Evolutionary conservation across 345 rosid genomes (phyloP).

Genomic region (Eucalyptus curtisii): DNA sequence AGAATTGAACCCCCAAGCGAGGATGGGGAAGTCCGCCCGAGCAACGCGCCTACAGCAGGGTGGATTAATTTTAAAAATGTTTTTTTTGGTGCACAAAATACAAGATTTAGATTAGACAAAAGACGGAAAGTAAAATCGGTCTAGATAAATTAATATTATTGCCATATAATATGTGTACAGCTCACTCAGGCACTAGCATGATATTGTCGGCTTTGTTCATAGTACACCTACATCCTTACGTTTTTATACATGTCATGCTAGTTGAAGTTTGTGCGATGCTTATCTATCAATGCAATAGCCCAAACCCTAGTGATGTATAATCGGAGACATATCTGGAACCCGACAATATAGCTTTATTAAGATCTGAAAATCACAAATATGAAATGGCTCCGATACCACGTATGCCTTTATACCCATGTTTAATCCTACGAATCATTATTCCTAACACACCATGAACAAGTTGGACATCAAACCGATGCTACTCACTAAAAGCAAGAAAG

Average conservation of each 20-base stretch:
- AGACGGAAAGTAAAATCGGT: fast-evolving
- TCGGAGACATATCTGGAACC: background rate
- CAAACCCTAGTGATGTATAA: background rate
- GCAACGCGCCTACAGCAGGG: no score
- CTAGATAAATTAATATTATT: background rate
- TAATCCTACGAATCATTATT: background rate
- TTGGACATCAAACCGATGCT: background rate
- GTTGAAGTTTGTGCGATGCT: background rate
- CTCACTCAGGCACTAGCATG: fast-evolving
- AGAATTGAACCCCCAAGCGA: no score
- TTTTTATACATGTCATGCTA: background rate
- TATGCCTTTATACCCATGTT: background rate
- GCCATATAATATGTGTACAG: background rate
- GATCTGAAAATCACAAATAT: background rate
- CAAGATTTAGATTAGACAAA: background rate
- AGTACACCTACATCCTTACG: fast-evolving
- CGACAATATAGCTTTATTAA: background rate
- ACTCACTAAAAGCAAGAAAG: background rate
- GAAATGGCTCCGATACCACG: background rate
- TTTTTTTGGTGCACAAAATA: no score
- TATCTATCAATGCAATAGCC: fast-evolving
- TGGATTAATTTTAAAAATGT: no score
- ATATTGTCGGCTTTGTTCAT: fast-evolving
- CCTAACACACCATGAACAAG: background rate
- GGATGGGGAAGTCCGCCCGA: no score